Evolutionary conservation across 1,284 basidiomycete species (phyloP).

Genomic region (Somion occarium): DNA sequence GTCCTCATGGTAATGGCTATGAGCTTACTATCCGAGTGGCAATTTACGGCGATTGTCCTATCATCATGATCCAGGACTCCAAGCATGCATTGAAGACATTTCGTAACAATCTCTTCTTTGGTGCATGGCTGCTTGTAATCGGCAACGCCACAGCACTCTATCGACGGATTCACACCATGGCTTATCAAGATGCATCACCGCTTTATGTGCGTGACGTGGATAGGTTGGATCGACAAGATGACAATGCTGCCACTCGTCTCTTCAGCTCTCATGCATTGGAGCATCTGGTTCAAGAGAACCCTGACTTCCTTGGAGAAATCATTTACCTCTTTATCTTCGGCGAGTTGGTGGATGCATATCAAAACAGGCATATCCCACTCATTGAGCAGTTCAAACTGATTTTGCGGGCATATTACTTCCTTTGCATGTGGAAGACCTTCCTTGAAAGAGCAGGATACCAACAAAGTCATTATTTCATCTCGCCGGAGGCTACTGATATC

Average conservation of each 20-base stretch:
- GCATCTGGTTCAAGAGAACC: slow-evolving; percentile 8
- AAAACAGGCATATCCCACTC: slow-evolving; percentile 17
- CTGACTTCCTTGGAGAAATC: slow-evolving; percentile 12
- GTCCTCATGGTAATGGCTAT: slow-evolving; percentile 6
- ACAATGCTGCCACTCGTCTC: slow-evolving; percentile 32
- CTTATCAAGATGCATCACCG: slow-evolving; percentile 1
- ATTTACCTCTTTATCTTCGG: slow-evolving; percentile 23
- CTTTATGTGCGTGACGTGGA: slow-evolving; percentile 33
- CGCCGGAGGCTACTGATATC: slow-evolving; percentile 30
- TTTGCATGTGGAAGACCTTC: slow-evolving; percentile 29
- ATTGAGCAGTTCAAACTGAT: slow-evolving; percentile 29
- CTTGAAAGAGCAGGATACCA: slow-evolving; percentile 15
- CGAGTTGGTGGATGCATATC: slow-evolving; percentile 22
- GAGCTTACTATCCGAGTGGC: slow-evolving; percentile 9
- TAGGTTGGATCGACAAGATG: slow-evolving; percentile 36
- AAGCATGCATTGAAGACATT: slow-evolving; percentile 29
- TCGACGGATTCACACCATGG: slow-evolving; percentile 2
- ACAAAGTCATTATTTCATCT: slow-evolving; percentile 21
- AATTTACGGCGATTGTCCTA: slow-evolving; percentile 13
- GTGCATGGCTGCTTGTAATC: slow-evolving; percentile 4
- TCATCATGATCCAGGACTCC: slow-evolving; percentile 25
- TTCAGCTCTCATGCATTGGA: slow-evolving; percentile 18
- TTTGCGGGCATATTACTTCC: slow-evolving; percentile 30
- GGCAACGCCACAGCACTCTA: slow-evolving; percentile 7
- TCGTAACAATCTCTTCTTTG: slow-evolving; percentile 24